Evolutionary conservation across 768 basidiomycete genomes (phyloP).

Genomic region (Lactarius indigo): DNA sequence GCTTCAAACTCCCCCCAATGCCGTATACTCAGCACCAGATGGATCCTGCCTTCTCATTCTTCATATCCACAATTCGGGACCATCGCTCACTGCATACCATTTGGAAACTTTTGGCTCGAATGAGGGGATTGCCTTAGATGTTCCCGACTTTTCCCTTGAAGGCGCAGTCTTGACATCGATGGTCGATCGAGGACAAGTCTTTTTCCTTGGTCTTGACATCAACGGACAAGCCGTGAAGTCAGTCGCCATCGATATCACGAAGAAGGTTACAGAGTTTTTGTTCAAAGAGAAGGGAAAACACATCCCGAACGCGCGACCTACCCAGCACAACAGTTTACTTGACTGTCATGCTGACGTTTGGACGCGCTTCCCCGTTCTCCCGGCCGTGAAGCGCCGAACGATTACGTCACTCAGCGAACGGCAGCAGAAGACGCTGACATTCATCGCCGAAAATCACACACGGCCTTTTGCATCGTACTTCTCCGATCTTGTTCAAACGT

Average conservation of each 20-base stretch:
- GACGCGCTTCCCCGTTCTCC: slow-evolving; percentile 15
- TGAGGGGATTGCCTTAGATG: slow-evolving; percentile 39
- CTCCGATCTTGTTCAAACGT: slow-evolving; percentile 39
- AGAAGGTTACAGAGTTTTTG: slow-evolving; percentile 51
- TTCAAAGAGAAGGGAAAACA: slow-evolving; percentile 44
- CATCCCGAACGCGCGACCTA: slow-evolving; percentile 20
- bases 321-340: slow-evolving; percentile 38
- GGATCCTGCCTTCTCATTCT: slow-evolving; percentile 48
- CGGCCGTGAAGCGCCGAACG: slow-evolving; percentile 17
- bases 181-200: slow-evolving; percentile 38
- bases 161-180: slow-evolving; percentile 44
- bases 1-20: slow-evolving; percentile 34
- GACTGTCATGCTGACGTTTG: slow-evolving; percentile 16
- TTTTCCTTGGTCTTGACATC: slow-evolving; percentile 42
- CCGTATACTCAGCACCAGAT: slow-evolving; percentile 48
- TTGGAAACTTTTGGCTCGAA: slow-evolving; percentile 55
- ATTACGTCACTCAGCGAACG: slow-evolving; percentile 27
- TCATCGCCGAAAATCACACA: slow-evolving; percentile 41
- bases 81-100: slow-evolving; percentile 43
- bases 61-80: slow-evolving; percentile 18
- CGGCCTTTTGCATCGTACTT: slow-evolving; percentile 43
- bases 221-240: slow-evolving; percentile 37
- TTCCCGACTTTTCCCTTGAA: slow-evolving; percentile 30
- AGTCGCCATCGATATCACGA: slow-evolving; percentile 48
- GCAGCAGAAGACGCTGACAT: slow-evolving; percentile 37